Evolutionary conservation across 2,329 filamentous ascomycete species (phyloP), one percentile per base, ranked within the genome.

Genomic region (Aspergillaceae sp.): DNA sequence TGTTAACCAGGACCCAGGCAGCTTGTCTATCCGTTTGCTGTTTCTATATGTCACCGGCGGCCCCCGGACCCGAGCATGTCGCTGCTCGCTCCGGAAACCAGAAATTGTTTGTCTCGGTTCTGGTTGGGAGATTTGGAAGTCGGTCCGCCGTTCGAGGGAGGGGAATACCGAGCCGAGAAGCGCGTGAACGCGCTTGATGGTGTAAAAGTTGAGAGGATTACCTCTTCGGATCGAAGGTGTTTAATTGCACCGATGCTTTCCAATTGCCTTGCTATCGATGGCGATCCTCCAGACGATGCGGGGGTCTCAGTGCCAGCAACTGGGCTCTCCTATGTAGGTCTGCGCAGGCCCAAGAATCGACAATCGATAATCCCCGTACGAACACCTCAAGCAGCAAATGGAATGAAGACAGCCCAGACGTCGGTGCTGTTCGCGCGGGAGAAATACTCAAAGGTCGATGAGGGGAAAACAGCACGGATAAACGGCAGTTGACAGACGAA

Each of bases 41-140:
- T 66, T 56, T 37, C 50, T 46, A 44, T 56, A 56, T 6, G 30
- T 70, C 62, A 65, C 58, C 60, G 64, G 63, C 61, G 61, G 64
- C 58, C 65, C 65, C 65, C 65, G 61, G 62, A 65, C 57, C 56
- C 64, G 61, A 66, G 59, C 60, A 67, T 64, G 59, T 59, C 62
- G 64, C 58, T 61, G 63, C 61, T 64, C 62, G 62, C 62, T 61
- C 65, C 64, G 63, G 61, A 66, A 66, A 60, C 60, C 58, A 65
- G 55, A 50, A 51, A 38, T 38, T 19, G 36, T 8, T 38, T 19
- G 36, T 38, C 8, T n/a, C 48, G 49, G 44, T 47, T 48, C 53
- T 40, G 45, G 7, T n/a, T 27, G 11, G 42, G 27, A 28, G 42
- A 29, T 42, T 30, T 37, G 42, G 5, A 38, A n/a, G 35, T 38